A percentile compares a stretch with the other conserved stretches of the same genome.
Conservation (phyloP, 163 green algal genomes). For the Coccomyxa subellipsoidea region DNA sequence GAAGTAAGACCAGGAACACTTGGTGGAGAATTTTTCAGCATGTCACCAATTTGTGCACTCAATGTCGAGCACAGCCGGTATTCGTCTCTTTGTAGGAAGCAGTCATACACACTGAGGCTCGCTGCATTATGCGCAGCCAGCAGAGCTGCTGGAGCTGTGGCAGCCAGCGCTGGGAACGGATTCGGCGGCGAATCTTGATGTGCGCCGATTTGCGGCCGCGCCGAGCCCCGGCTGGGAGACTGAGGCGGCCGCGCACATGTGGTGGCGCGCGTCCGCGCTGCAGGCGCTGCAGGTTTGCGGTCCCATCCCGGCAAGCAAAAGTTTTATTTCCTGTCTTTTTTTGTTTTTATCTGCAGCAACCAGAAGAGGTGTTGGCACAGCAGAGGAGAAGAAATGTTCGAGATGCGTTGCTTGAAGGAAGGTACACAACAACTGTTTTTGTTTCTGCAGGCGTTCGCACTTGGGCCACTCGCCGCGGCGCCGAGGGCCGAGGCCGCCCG, state of each 20-base stretch:
- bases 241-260: constrained; percentile 66
- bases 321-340: too few species aligned
- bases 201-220: neutral
- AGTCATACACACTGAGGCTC: too few species aligned
- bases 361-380: too few species aligned
- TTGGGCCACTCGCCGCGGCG: constrained; percentile 5
- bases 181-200: constrained; percentile 43
- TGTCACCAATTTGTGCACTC: neutral
- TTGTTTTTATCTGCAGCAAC: too few species aligned
- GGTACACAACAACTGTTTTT: too few species aligned
- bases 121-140: too few species aligned
- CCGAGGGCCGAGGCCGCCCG: neutral
- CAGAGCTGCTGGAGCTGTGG: constrained; percentile 59
- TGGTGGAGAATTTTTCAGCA: too few species aligned
- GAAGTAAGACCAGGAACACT: too few species aligned
- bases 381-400: too few species aligned
- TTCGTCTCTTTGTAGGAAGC: too few species aligned
- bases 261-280: constrained; percentile 71
- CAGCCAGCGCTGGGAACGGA: constrained; percentile 47
- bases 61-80: neutral
- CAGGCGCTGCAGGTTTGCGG: constrained; percentile 47
- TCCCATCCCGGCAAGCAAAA: too few species aligned
- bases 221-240: constrained; percentile 10
- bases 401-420: too few species aligned
- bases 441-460: constrained; percentile 40